Evolutionary conservation across 371 early-diverging fungal species (phyloP).

Genomic region (Actinomucor elegans): DNA sequence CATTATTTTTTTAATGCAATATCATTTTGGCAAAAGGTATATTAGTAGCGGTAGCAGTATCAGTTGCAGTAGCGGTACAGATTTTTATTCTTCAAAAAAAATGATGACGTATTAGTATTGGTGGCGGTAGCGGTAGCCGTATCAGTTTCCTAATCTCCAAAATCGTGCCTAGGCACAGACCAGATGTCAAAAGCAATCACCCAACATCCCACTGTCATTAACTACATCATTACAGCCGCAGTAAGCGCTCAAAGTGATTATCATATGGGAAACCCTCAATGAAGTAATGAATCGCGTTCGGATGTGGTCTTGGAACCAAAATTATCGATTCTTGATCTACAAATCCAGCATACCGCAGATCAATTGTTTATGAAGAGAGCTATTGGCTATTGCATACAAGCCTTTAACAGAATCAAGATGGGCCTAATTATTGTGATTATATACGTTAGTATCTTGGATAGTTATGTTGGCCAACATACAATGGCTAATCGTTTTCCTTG

Average conservation of each 20-base stretch:
- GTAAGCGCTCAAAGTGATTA: slow-evolving; percentile 6
- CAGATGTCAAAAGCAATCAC: slow-evolving; percentile 7
- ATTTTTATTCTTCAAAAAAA: too few relatives aligned
- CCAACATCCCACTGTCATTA: slow-evolving; percentile 10
- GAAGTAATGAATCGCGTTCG: slow-evolving; percentile 8
- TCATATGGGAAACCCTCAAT: slow-evolving; percentile 5
- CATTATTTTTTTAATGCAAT: too few relatives aligned
- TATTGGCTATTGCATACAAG: slow-evolving; percentile 12
- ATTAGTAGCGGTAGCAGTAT: too few relatives aligned
- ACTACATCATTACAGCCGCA: background rate
- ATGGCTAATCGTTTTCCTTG: slow-evolving; percentile 3
- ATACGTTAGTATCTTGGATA: slow-evolving; percentile 4
- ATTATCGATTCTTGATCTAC: slow-evolving; percentile 3
- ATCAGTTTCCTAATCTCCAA: background rate
- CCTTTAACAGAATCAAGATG: slow-evolving; percentile 6
- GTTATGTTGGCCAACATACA: slow-evolving; percentile 4
- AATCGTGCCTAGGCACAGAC: slow-evolving; percentile 2
- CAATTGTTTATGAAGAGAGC: slow-evolving; percentile 9
- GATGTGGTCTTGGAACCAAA: slow-evolving; percentile 13
- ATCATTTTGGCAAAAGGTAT: too few relatives aligned
- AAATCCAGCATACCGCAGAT: slow-evolving; percentile 10
- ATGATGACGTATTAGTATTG: too few relatives aligned
- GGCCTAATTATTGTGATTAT: slow-evolving; percentile 10
- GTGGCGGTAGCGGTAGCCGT: background rate
- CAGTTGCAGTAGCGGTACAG: too few relatives aligned